Evolutionary conservation across 257 asterid genomes (phyloP).

Genomic region (Forsythia suspensa): DNA sequence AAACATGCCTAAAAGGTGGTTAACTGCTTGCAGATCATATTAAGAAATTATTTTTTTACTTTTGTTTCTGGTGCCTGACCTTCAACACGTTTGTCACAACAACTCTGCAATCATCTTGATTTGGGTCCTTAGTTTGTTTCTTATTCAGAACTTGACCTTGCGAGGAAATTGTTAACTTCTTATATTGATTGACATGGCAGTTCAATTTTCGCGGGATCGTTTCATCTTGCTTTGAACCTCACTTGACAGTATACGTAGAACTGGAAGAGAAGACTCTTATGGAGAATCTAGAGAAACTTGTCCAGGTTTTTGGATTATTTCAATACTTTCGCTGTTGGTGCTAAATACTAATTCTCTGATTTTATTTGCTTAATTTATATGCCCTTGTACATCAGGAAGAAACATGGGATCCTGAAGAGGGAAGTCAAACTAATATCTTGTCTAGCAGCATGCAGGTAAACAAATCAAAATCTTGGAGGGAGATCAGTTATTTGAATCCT

Average conservation of each 20-base stretch:
- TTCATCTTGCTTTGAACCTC: slow-evolving; percentile 97
- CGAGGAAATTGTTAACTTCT: slow-evolving; percentile 12
- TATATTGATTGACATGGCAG: slow-evolving; percentile 51
- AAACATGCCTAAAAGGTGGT: not conserved
- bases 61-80: not conserved
- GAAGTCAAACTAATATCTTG: slow-evolving; percentile 87
- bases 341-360: slow-evolving; percentile 4
- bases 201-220: slow-evolving; percentile 95
- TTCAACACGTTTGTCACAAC: not conserved
- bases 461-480: slow-evolving; percentile 5
- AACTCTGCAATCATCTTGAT: slow-evolving; percentile 8
- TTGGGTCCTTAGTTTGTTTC: slow-evolving; percentile 16
- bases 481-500: slow-evolving; percentile 9
- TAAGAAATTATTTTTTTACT: not conserved
- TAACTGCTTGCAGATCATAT: not conserved
- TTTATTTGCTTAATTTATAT: slow-evolving; percentile 25
- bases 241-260: slow-evolving; percentile 85
- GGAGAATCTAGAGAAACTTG: slow-evolving; percentile 95
- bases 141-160: slow-evolving; percentile 19
- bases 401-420: slow-evolving; percentile 97
- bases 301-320: slow-evolving; percentile 61
- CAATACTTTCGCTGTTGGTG: slow-evolving; percentile 15
- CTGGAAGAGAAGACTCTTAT: slow-evolving; percentile 96
- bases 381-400: slow-evolving; percentile 68
- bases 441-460: slow-evolving; percentile 98